Conservation (phyloP, 208 protist species). For the Trypanosoma congolense region DNA sequence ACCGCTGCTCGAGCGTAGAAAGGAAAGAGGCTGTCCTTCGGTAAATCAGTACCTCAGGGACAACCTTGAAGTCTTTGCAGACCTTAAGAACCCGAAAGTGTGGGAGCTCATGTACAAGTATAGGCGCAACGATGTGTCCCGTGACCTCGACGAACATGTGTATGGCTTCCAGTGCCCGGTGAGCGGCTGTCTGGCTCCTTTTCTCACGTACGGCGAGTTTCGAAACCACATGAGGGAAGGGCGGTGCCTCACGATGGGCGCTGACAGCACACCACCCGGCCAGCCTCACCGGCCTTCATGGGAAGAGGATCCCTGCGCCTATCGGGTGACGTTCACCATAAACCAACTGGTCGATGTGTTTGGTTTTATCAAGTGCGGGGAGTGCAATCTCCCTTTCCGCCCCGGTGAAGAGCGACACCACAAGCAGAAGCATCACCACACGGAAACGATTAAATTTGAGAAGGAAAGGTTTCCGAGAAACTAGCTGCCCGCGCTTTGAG, state of each 20-base stretch:
- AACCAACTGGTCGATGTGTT: conserved; percentile 26
- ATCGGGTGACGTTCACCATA: conserved; percentile 44
- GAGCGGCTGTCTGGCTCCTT: conserved; percentile 37
- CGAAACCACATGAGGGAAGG: conserved; percentile 39
- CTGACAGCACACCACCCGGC: background rate
- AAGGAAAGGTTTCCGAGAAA: no score
- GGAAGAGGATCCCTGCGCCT: conserved; percentile 13
- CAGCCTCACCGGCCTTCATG: background rate
- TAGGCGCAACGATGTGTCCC: background rate
- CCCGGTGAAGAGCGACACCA: conserved; percentile 5
- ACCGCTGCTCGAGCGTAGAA: conserved; percentile 17
- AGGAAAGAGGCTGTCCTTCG: background rate
- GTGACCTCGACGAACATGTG: conserved; percentile 18
- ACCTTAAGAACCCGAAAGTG: conserved; percentile 22
- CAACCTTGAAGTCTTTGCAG: conserved; percentile 53
- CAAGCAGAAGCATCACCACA: conserved; percentile 5
- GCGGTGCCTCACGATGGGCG: conserved; percentile 17
- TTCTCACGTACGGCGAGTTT: conserved; percentile 59
- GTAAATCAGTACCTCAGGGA: conserved; percentile 9
- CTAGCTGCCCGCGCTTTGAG: no score
- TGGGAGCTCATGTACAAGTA: conserved; percentile 2
- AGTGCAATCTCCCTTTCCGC: background rate
- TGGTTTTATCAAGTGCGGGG: conserved; percentile 5
- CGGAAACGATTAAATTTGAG: background rate
- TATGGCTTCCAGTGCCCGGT: conserved; percentile 27